Base-by-base conservation (phyloP, 2,329 filamentous ascomycete species). In the Ceratocystis cacaofunesta region DNA sequence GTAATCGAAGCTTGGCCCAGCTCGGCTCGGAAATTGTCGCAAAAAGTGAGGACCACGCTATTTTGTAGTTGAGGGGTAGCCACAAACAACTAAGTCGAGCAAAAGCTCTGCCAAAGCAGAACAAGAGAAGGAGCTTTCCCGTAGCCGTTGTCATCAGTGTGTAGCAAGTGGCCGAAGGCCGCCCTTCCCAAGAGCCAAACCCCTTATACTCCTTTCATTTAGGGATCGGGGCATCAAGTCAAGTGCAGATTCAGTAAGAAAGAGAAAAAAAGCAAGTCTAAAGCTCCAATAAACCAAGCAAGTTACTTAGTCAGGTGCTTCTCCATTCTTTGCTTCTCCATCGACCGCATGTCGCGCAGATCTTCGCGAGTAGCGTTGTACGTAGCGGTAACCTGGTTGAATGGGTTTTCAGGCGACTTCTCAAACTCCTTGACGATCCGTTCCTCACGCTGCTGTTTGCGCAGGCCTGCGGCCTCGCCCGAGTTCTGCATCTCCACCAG, bases 361-460 rank as follows among this genome's bases (percentile, higher is more conserved):
- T 99, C 92, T 3, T 90, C 89, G 75, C 84, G 87, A 25, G 81
- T 83, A 64, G 89, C 84, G 75, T 99, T 89, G 76, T 90, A 95
- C 2, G 79, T 75, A 1, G 85, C 89, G 63, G 79, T 84, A 17
- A 87, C 85, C 77, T 95, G 90, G 77, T 96, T 96, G 78, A 95
- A 94, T 15, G 94, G 94, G 75, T 99, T 99, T 71, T 97, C 92
- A 1, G 89, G 87, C 72, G 88, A 89, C 80, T 90, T 95, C 76
- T 95, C 88, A 75, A 97, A 99, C 78, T 97, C 94, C 80, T 95
- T 95, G 68, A 83, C 77, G 70, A 95, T 89, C 72, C 86, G 81
- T 69, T 92, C 88, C 71, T 92, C 86, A 76, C 89, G 87, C 82
- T 96, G 92, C 70, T 95, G 84, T 70, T 89, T 79, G 66, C 92